Base-by-base conservation (phyloP, 2,329 filamentous ascomycete genomes). In the Aciculosporium take region DNA sequence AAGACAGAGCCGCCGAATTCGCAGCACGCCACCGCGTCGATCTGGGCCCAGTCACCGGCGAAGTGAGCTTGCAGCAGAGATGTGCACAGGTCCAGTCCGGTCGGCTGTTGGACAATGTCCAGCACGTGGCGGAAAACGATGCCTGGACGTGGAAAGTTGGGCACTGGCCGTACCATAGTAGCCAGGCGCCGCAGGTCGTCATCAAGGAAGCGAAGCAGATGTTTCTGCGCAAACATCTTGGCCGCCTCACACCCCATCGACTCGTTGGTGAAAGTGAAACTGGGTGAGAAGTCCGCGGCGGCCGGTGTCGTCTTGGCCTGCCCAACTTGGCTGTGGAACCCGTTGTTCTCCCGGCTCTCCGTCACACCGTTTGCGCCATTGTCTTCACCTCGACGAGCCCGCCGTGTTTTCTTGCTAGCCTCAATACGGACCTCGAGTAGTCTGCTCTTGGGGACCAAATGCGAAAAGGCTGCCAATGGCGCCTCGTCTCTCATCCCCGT, bases 401-500 rank as follows among this genome's bases (percentile, higher is more conserved):
- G 51, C 29, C 61, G 62, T 6, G 51, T 66, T 36, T 62, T 39
- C 43, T 60, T 38, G 43, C 52, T 62, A 20, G 65, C 63, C 46
- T 61, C 21, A 40, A 81, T 57, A 15, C 53, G 60, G 45, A 80
- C 57, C 27, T 80, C 76, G 36, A 80, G 27, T 15, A 81, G 43
- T 46, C 60, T 70, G 45, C 59, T 68, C 2, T 63, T 53, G 37
- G 73, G 65, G 9, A 76, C 68, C 20, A 78, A 51, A 58, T 71
- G 67, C n/a, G 69, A 70, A 0, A 76, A 67, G 10, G 46, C 32
- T 45, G 70, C 59, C 9, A 79, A 63, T 0, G 76, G 76, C 5
- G 73, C 68, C 37, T 71, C 58, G 37, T 81, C 76, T 61, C 74
- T 69, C 69, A 79, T 72, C 0, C 75, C 76, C 0, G 75, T 80